Evolutionary conservation across 1,284 basidiomycete species (phyloP).

Genomic region (Vanrija humicola): DNA sequence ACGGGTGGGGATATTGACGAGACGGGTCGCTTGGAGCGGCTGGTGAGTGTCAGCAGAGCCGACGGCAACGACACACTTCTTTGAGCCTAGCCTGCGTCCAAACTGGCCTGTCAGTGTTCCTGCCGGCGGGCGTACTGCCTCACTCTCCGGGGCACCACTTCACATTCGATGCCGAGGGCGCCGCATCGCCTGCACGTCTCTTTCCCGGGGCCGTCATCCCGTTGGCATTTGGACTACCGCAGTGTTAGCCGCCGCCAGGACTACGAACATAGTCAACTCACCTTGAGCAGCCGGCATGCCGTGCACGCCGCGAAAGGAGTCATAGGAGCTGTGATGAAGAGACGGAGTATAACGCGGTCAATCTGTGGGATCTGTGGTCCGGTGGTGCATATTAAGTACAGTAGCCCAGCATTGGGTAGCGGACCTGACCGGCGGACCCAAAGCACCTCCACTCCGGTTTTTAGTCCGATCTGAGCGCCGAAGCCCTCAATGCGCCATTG

Average conservation of each 20-base stretch:
- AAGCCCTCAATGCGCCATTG: too few species aligned
- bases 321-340: background rate
- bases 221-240: constrained; percentile 10
- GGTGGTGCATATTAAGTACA: too few species aligned
- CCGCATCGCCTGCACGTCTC: constrained; percentile 10
- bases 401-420: too few species aligned
- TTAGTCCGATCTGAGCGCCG: too few species aligned
- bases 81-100: constrained; percentile 19
- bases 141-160: constrained; percentile 13
- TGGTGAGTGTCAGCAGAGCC: background rate
- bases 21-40: background rate
- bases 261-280: background rate
- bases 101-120: constrained; percentile 7
- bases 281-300: constrained; percentile 15
- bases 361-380: too few species aligned
- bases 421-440: too few species aligned
- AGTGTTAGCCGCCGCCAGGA: background rate
- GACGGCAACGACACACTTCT: constrained; percentile 7
- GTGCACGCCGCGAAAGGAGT: constrained; percentile 14
- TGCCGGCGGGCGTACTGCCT: background rate
- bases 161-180: constrained; percentile 6
- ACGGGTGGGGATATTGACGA: too few species aligned
- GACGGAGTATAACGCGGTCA: background rate
- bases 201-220: background rate
- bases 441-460: too few species aligned